Percentiles rank a stretch among this genome's conserved stretches.
phyloP scores from a whole-genome alignment of 2,329 filamentous ascomycete species.

The Fusarium cyanostomum region DNA sequence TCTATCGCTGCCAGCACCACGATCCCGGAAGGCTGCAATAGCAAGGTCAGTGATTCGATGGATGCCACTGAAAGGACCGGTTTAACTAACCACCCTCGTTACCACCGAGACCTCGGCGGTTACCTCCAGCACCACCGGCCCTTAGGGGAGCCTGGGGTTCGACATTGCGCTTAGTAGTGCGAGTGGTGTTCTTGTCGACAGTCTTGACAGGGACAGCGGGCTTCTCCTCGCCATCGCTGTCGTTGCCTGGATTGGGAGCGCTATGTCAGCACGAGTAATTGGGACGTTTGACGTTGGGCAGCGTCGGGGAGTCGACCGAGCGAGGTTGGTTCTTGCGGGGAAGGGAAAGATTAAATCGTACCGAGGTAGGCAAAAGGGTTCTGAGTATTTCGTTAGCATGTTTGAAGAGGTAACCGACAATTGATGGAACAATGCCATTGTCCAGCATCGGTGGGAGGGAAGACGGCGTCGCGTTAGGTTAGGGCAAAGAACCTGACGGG shows the following conservation, averaged over 20 bases:
- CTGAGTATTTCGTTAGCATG: slow-evolving; percentile 59
- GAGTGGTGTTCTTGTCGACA: slow-evolving; percentile 82
- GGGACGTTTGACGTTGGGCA: slow-evolving; percentile 17
- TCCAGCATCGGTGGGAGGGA: slow-evolving; percentile 1
- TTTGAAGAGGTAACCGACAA: not conserved
- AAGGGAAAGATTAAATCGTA: slow-evolving; percentile 60
- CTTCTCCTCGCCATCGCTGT: slow-evolving; percentile 71
- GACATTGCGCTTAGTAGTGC: slow-evolving; percentile 85
- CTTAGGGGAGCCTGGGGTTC: slow-evolving; percentile 74
- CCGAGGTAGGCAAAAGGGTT: slow-evolving; percentile 99
- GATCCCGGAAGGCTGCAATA: slow-evolving; percentile 84
- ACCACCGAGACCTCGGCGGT: slow-evolving; percentile 69
- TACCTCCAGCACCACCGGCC: slow-evolving; percentile 53
- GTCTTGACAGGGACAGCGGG: slow-evolving; percentile 86
- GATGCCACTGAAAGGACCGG: slow-evolving; percentile 5
- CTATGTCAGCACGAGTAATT: slow-evolving; percentile 40
- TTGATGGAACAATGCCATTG: slow-evolving; percentile 3
- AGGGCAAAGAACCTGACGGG: slow-evolving; percentile 36
- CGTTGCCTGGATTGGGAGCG: slow-evolving; percentile 60
- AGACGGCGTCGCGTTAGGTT: slow-evolving; percentile 22
- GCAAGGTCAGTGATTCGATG: slow-evolving; percentile 28
- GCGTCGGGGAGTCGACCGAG: slow-evolving; percentile 29
- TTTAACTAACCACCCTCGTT: slow-evolving; percentile 83
- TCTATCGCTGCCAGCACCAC: slow-evolving; percentile 79
- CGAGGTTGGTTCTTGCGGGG: slow-evolving; percentile 27